Evolutionary conservation across 371 early-diverging fungal genomes (phyloP).

Genomic region (Funneliformis caledonium): DNA sequence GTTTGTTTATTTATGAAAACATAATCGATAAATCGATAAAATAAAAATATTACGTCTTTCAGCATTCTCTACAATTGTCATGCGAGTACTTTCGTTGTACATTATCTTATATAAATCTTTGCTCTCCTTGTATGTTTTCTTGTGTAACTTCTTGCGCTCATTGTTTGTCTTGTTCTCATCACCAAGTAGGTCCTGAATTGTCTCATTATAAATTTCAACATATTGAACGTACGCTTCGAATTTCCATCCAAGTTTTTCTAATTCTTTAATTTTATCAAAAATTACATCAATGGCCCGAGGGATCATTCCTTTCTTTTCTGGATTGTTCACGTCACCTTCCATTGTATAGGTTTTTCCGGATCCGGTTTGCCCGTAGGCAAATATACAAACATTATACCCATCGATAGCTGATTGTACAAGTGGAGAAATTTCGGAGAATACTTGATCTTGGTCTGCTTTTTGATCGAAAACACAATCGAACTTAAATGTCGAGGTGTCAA

Average conservation of each 20-base stretch:
- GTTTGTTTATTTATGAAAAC: background rate
- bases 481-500: background rate
- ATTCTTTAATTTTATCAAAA: constrained; percentile 72
- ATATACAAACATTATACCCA: constrained; percentile 98
- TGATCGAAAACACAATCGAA: constrained; percentile 76
- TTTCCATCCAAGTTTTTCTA: constrained; percentile 86
- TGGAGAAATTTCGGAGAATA: constrained; percentile 95
- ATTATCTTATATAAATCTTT: constrained; percentile 56
- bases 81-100: constrained; percentile 75
- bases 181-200: constrained; percentile 84
- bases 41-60: constrained; percentile 57
- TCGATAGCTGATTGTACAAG: constrained; percentile 95
- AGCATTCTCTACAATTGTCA: constrained; percentile 80
- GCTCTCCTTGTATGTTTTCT: constrained; percentile 44
- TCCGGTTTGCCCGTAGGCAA: constrained; percentile 99
- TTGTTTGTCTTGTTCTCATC: constrained; percentile 3
- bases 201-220: constrained; percentile 98
- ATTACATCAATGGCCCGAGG: constrained; percentile 89
- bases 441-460: constrained; percentile 71
- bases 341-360: constrained; percentile 95
- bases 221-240: constrained; percentile 86
- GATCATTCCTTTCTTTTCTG: constrained; percentile 79
- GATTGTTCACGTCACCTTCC: constrained; percentile 67
- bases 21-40: background rate
- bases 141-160: background rate